Conservation (phyloP, 345 rosid species). For the Boechera divaricarpa region DNA sequence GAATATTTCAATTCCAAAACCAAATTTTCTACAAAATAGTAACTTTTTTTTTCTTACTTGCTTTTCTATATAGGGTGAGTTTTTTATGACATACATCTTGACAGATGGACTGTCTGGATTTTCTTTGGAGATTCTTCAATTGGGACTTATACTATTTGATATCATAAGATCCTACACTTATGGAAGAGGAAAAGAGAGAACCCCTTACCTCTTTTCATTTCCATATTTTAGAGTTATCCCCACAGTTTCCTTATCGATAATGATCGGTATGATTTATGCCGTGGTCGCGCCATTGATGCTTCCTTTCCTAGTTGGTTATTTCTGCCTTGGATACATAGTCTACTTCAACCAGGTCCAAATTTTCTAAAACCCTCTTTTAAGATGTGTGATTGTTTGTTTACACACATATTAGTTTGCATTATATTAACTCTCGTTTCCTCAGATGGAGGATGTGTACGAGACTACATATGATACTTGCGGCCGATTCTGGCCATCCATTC, state of each 20-base stretch:
- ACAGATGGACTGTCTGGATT: conserved; percentile 89
- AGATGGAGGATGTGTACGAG: conserved; percentile 83
- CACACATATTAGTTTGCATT: neutral
- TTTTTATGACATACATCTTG: conserved; percentile 84
- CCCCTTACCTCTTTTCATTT: conserved; percentile 73
- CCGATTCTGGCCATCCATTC: conserved; percentile 76
- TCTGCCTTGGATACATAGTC: conserved; percentile 78
- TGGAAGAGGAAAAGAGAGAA: conserved; percentile 60
- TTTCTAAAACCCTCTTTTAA: conserved; percentile 4
- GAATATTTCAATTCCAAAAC: neutral
- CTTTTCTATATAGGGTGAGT: conserved; percentile 66
- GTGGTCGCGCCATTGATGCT: conserved; percentile 81
- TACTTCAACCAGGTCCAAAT: conserved; percentile 74
- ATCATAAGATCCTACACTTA: conserved; percentile 51
- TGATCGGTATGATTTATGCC: conserved; percentile 87
- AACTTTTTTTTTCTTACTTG: neutral
- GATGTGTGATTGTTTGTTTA: neutral
- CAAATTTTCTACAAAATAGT: neutral
- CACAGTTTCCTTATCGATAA: conserved; percentile 64
- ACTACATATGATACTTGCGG: conserved; percentile 81
- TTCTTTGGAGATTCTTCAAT: conserved; percentile 83
- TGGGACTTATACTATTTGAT: conserved; percentile 70
- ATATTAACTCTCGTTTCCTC: conserved; percentile 33
- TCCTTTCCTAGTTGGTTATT: conserved; percentile 82
- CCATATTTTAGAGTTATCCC: conserved; percentile 85